Evolutionary conservation across 163 green algal species (phyloP).

Genomic region (Scenedesmus sp.): DNA sequence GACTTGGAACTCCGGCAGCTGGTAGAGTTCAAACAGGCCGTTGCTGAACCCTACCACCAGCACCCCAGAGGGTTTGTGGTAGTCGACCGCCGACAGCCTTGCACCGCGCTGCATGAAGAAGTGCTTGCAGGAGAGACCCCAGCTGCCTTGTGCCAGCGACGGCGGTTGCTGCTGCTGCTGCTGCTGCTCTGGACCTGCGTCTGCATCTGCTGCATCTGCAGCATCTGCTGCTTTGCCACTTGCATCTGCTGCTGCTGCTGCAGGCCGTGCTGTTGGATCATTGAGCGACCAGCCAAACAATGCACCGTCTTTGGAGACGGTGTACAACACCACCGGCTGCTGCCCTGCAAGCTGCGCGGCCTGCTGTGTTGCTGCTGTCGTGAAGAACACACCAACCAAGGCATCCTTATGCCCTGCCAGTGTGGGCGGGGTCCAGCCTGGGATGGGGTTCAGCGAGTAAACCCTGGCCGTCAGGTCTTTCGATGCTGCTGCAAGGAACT

Average conservation of each 20-base stretch:
- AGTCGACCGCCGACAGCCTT: conserved; percentile 77
- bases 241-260: conserved; percentile 31
- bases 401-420: conserved; percentile 90
- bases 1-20: conserved; percentile 85
- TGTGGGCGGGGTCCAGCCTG: conserved; percentile 84
- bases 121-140: conserved; percentile 68
- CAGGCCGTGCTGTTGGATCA: not conserved
- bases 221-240: conserved; percentile 21
- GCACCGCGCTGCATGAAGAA: conserved; percentile 90
- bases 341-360: conserved; percentile 60
- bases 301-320: conserved; percentile 89
- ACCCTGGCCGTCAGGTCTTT: conserved; percentile 89
- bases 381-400: conserved; percentile 85
- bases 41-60: conserved; percentile 90
- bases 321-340: conserved; percentile 76
- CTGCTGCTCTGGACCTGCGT: not conserved
- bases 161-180: conserved; percentile 38
- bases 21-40: conserved; percentile 94
- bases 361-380: conserved; percentile 56
- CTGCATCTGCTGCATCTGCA: conserved; percentile 14
- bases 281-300: conserved; percentile 86
- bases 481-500: conserved; percentile 87
- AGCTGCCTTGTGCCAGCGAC: conserved; percentile 64
- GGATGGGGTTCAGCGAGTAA: conserved; percentile 87
- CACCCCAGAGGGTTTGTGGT: conserved; percentile 80